Base-by-base conservation (phyloP, 257 asterid genomes). In the Plectranthus barbatus region DNA sequence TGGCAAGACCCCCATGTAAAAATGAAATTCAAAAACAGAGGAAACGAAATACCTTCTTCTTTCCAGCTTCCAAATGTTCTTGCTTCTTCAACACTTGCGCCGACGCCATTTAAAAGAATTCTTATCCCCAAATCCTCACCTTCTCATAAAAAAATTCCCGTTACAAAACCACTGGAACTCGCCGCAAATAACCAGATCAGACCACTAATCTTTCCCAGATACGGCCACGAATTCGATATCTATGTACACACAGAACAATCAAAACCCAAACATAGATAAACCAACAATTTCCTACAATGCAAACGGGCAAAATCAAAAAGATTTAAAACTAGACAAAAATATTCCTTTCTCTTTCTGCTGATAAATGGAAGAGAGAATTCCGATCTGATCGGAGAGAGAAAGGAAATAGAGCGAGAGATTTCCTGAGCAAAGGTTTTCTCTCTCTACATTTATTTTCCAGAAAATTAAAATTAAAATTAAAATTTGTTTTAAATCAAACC, bases 11-110 rank as follows among this genome's bases (percentile, higher is more conserved):
- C 39, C 65, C 26, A 33, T 2, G 53, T n/a, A 56, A 33, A 48
- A n/a, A 63, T 31, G 52, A 66, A 60, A 57, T 24, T 56, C 48
- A 53, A 57, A n/a, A 61, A 56, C 36, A 72, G n/a, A 36, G 64
- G 11, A 60, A 1, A 68, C 5, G 11, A 7, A 56, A 19, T 17
- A 89, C 98, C 98, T 76, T 83, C 62, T 44, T 84, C 68, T 70
- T 83, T 31, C 97, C 97, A 74, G 95, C 95, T 81, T 80, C 88
- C 81, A 83, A 78, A 80, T 84, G 82, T 70, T 74, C 88, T 70
- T 82, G 84, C 80, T 90, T 90, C 75, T 71, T 81, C 72, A 74
- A 60, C 50, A 80, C 91, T 87, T 89, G 91, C 68, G 78, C 94
- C 78, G 95, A 83, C 81, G 97, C 94, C 97, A 86, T 89, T 74